Evolutionary conservation across 2,329 filamentous ascomycete genomes (phyloP).

Genomic region (Zarea fungicola): DNA sequence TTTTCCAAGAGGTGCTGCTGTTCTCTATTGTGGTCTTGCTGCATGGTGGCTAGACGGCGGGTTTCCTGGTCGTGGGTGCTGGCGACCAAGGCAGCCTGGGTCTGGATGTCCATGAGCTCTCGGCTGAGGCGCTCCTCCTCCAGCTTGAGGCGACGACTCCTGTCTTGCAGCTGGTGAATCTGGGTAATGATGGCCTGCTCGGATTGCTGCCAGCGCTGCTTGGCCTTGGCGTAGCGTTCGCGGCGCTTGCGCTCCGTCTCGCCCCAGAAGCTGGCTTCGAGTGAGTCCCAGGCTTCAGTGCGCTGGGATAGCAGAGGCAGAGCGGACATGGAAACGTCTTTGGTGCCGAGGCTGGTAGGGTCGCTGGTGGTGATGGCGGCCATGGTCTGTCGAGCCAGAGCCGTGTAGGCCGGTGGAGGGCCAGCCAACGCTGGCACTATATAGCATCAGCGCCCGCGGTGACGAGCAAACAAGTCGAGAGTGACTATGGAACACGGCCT

Average conservation of each 20-base stretch:
- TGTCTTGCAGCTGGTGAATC: not conserved
- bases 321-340: not conserved
- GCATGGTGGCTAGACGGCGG: not conserved
- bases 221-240: constrained; percentile 19
- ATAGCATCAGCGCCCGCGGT: constrained; percentile 5
- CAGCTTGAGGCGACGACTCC: not conserved
- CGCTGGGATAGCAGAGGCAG: not conserved
- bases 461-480: not conserved
- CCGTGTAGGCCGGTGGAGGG: not conserved
- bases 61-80: not conserved
- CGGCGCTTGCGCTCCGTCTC: constrained; percentile 23
- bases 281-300: constrained; percentile 28
- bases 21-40: no score
- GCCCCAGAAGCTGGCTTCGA: constrained; percentile 31
- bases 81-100: not conserved
- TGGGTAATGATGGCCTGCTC: not conserved
- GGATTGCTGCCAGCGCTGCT: constrained; percentile 16
- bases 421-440: not conserved
- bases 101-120: not conserved
- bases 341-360: not conserved
- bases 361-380: not conserved
- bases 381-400: not conserved
- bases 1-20: not conserved
- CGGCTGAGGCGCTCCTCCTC: not conserved
- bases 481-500: not conserved